phyloP scores from a whole-genome alignment of 495 filamentous ascomycete genomes.

The Tuber borchii region DNA sequence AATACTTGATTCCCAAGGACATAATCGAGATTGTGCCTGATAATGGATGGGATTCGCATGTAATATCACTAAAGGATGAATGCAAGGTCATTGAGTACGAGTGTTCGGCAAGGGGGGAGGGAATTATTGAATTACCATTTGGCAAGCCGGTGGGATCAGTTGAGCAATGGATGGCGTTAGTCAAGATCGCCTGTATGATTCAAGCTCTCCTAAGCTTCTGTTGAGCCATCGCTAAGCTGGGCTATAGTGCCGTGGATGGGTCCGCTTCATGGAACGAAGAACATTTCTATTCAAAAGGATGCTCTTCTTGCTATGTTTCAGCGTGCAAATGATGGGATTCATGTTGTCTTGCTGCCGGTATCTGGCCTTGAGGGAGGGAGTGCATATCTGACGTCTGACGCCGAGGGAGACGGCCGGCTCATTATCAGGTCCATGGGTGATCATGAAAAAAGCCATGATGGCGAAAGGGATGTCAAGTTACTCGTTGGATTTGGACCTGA shows the following conservation, averaged over 20 bases:
- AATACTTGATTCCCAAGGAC: not conserved
- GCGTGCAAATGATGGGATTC: slow-evolving; percentile 57
- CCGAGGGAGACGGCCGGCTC: slow-evolving; percentile 59
- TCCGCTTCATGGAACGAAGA: slow-evolving; percentile 69
- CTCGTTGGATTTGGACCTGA: slow-evolving; percentile 63
- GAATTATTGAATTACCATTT: slow-evolving; percentile 10
- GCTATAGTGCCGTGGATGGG: slow-evolving; percentile 77
- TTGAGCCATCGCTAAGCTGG: not conserved
- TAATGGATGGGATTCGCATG: not conserved
- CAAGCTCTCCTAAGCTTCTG: not conserved
- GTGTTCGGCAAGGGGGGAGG: not conserved
- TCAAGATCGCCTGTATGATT: slow-evolving; percentile 27
- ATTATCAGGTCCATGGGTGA: slow-evolving; percentile 65
- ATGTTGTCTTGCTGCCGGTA: slow-evolving; percentile 72
- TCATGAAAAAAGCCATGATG: slow-evolving; percentile 35
- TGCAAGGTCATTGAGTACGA: not conserved
- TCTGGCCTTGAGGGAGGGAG: slow-evolving; percentile 68
- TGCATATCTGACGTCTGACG: slow-evolving; percentile 56
- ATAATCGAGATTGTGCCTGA: not conserved
- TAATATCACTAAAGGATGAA: not conserved
- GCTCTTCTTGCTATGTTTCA: slow-evolving; percentile 76
- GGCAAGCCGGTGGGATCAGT: slow-evolving; percentile 17
- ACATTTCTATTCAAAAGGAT: slow-evolving; percentile 64
- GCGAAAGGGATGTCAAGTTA: slow-evolving; percentile 51
- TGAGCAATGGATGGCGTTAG: slow-evolving; percentile 30